phyloP scores from a whole-genome alignment of 768 basidiomycete genomes.

The Lentinula guzmanii region DNA sequence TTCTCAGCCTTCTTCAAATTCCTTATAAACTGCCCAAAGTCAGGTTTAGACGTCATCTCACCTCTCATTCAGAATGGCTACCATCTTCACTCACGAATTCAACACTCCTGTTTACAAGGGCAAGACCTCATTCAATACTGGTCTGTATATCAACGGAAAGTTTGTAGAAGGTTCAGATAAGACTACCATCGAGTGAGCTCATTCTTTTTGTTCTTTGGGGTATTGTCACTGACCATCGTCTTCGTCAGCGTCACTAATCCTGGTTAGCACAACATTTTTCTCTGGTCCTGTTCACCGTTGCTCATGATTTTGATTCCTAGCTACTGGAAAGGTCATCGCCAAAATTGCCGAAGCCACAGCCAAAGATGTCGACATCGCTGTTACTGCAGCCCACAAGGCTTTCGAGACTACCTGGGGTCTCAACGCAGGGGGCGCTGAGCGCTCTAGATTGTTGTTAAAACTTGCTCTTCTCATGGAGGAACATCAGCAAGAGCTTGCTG shows the following conservation, averaged over 20 bases:
- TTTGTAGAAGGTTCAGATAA: constrained; percentile 51
- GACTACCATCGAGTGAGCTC: constrained; percentile 57
- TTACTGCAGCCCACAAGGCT: constrained; percentile 50
- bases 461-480: constrained; percentile 44
- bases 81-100: constrained; percentile 21
- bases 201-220: constrained; percentile 18
- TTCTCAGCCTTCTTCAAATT: neutral
- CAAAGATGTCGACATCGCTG: constrained; percentile 63
- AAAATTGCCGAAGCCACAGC: constrained; percentile 44
- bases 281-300: neutral
- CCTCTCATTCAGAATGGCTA: neutral
- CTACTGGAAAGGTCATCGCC: constrained; percentile 53
- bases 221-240: neutral
- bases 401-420: constrained; percentile 32
- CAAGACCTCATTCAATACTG: constrained; percentile 39
- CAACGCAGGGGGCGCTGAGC: constrained; percentile 27
- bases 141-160: constrained; percentile 69
- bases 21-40: neutral
- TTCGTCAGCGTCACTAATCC: constrained; percentile 46
- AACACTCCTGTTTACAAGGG: constrained; percentile 39
- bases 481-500: constrained; percentile 36
- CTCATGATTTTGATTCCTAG: constrained; percentile 22
- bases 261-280: constrained; percentile 10
- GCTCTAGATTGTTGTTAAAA: constrained; percentile 32
- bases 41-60: neutral